Percentiles rank a stretch among this genome's conserved stretches.
phyloP scores from a whole-genome alignment of 2,329 filamentous ascomycete species.

The Sporothrix dimorphospora region DNA sequence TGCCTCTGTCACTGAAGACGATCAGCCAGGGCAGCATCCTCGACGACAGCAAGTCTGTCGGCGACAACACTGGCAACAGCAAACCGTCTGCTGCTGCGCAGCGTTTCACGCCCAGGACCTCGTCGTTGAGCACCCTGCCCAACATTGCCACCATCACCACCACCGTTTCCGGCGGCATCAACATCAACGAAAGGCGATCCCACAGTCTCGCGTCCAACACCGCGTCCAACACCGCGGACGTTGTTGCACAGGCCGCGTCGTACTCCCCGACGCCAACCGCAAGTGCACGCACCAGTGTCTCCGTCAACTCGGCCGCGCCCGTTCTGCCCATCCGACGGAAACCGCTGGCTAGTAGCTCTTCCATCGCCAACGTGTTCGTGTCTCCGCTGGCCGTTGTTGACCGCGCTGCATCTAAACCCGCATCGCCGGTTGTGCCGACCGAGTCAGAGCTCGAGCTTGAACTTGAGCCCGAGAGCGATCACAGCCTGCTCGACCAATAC shows the following conservation, averaged over 20 bases:
- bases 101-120: constrained; percentile 19
- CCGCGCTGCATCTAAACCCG: not conserved
- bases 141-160: constrained; percentile 22
- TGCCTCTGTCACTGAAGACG: constrained; percentile 27
- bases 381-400: not conserved
- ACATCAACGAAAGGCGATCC: constrained; percentile 19
- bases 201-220: constrained; percentile 28
- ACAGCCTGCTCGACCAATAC: constrained; percentile 13
- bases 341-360: constrained; percentile 53
- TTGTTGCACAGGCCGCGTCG: not conserved
- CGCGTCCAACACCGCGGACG: not conserved
- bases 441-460: not conserved
- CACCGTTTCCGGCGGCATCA: not conserved
- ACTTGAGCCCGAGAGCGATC: not conserved
- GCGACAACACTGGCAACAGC: not conserved
- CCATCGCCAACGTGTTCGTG: not conserved
- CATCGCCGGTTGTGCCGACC: not conserved
- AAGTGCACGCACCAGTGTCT: constrained; percentile 21
- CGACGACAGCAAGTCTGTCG: not conserved
- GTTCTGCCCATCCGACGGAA: constrained; percentile 56
- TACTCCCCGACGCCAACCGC: constrained; percentile 17
- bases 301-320: not conserved
- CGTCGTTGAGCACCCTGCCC: constrained; percentile 29
- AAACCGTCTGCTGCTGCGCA: not conserved
- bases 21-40: not conserved